phyloP scores from a whole-genome alignment of 2,329 filamentous ascomycete species.

The Xylariaceae sp. region DNA sequence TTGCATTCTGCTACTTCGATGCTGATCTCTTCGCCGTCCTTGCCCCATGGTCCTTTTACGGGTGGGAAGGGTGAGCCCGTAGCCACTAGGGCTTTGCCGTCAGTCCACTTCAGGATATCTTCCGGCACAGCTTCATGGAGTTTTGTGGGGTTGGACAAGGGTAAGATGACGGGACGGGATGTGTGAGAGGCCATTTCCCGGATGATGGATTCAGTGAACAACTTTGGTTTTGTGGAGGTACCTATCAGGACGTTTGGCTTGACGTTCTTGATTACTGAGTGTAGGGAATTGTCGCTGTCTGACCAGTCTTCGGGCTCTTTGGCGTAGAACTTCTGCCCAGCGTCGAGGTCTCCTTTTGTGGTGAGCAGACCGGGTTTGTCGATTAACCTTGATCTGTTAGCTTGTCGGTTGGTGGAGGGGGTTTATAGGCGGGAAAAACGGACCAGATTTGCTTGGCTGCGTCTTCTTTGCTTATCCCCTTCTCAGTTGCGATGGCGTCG shows the following conservation, averaged over 20 bases:
- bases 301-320: conserved; percentile 63
- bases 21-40: conserved; percentile 39
- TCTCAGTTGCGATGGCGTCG: conserved; percentile 71
- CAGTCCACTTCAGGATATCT: conserved; percentile 74
- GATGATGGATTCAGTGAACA: conserved; percentile 73
- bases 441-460: conserved; percentile 76
- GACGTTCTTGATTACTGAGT: conserved; percentile 64
- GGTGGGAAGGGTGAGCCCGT: conserved; percentile 81
- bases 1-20: conserved; percentile 73
- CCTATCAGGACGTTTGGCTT: conserved; percentile 80
- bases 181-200: conserved; percentile 72
- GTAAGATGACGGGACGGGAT: conserved; percentile 71
- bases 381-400: conserved; percentile 56
- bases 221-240: conserved; percentile 71
- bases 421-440: conserved; percentile 7
- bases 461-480: conserved; percentile 64
- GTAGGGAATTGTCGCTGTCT: conserved; percentile 52
- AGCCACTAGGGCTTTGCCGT: conserved; percentile 72
- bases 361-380: conserved; percentile 78
- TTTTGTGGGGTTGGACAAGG: conserved; percentile 78
- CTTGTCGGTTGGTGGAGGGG: neutral
- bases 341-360: conserved; percentile 56
- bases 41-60: conserved; percentile 58
- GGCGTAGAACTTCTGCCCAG: conserved; percentile 64
- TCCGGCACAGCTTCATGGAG: conserved; percentile 77